Conservation (phyloP, 164 flowering plant genomes). For the Dillenia turbinata region DNA sequence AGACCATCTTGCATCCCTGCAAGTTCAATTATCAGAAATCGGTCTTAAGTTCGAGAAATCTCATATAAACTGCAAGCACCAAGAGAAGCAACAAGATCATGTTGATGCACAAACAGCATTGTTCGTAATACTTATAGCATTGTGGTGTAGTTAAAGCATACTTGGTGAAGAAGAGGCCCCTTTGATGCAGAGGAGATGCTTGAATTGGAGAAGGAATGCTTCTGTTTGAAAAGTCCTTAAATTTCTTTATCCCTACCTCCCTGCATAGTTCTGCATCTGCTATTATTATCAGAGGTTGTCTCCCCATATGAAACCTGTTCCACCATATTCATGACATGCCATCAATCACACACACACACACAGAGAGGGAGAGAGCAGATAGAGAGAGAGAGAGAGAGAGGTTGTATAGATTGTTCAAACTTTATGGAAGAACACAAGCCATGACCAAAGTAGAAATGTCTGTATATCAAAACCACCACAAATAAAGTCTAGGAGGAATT, state of each 20-base stretch:
- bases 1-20: constrained; percentile 88
- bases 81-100: no score
- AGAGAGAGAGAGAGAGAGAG: background rate
- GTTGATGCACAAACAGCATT: no score
- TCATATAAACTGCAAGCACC: no score
- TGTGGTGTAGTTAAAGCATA: constrained; percentile 8
- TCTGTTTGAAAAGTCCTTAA: constrained; percentile 78
- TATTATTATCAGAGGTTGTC: constrained; percentile 85
- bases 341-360: background rate
- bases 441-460: no score
- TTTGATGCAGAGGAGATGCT: constrained; percentile 91
- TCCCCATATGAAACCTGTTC: constrained; percentile 90
- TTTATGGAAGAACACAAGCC: no score
- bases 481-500: no score
- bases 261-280: constrained; percentile 87
- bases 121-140: no score
- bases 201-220: constrained; percentile 94
- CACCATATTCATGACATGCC: background rate
- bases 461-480: no score
- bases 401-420: no score
- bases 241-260: constrained; percentile 89
- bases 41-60: no score
- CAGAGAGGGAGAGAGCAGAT: background rate
- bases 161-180: constrained; percentile 94
- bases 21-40: background rate